Evolutionary conservation across 2,329 filamentous ascomycete species (phyloP), one percentile per base, ranked within the genome.

Genomic region (Colletotrichum sp.): DNA sequence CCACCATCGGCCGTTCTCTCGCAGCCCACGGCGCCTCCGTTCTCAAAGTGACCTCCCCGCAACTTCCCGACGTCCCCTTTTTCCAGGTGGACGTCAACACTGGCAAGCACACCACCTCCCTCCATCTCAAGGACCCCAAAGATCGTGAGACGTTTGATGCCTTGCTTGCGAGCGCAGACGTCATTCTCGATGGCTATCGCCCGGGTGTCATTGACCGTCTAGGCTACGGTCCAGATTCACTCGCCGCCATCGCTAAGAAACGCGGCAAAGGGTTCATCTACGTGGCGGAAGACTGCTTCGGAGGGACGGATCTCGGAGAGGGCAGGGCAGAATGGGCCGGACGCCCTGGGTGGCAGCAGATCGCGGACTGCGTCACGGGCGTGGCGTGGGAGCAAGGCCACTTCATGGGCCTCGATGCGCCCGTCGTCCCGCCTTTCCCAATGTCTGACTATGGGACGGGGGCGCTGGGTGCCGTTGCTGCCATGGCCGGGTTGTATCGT

Each of bases 1-100:
- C 92, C 31, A 89, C 90, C 5, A 91, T 93, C 76, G 89, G 89
- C n/a, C 88, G 91, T 34, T 89, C 89, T 2, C 86, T 94, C 3
- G 91, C 91, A 38, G 92, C 93, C 70, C 91, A 93, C 78, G 92
- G 92, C n/a, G 92, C 92, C 29, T 88, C 90, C 69, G 91, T 94
- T 2, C 86, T 94, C 76, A 91, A 93, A 76, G 85, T 93, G 64
- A 93, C 91, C 5, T 90, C 89, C 7, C 87, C 89, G 2, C 84
- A 88, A 57, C 85, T 93, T 34, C 87, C 88, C 2, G 91, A 93
- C 75, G 89, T 93, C 4, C 90, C 90, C 0, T 91, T 91, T 82
- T 92, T 92, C 80, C 90, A 93, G 77, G 86, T 92, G 8, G 91
- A 93, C 78, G 88, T 90, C 54, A 93, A 92, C 77, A 88, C 89